Evolutionary conservation across 2,329 filamentous ascomycete genomes (phyloP), one percentile per base, ranked within the genome.

Genomic region (Pyrenochaeta sp.): DNA sequence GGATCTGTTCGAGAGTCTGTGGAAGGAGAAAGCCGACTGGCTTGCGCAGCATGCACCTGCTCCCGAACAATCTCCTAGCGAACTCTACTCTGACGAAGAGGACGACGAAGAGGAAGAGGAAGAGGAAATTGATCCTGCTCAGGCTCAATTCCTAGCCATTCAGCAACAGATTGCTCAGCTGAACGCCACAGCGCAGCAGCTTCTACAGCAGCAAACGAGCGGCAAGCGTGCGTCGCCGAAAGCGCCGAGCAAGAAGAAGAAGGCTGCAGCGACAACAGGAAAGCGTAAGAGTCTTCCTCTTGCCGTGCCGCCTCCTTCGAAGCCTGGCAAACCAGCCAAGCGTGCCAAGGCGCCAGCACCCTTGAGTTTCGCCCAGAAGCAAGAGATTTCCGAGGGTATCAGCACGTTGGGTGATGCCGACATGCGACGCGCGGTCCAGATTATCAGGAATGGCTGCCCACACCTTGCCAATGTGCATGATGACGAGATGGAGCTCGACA

Each of bases 311-410:
- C 67, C 74, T 46, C 73, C 73, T 45, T 37, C 62, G 13, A 73
- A 76, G 59, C 42, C 71, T 6, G 56, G 66, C 56, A 78, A 81
- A 51, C 83, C 86, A 67, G 82, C 83, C 58, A 69, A 77, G 24
- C 79, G 83, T 55, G 64, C 78, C 39, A 85, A 85, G 72, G 88
- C 86, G 69, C 81, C 84, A n/a, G 85, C 85, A 52, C 86, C 91
- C 71, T 87, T 92, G 44, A 89, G 87, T 7, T 86, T 89, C 58
- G 84, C 90, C 3, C 93, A 99, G 79, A 98, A 98, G 82, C 92
- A 95, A 56, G 87, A 93, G 65, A 96, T 99, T 56, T 94, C 92
- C 1, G 89, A 90, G 57, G 91, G 91, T 13, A 95, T 97, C 63
- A 91, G 90, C 68, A 89, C 89, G 61, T 87, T 98, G 56, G 89